Evolutionary conservation across 2,329 filamentous ascomycete genomes (phyloP).

Genomic region (Colletotrichum tropicale): DNA sequence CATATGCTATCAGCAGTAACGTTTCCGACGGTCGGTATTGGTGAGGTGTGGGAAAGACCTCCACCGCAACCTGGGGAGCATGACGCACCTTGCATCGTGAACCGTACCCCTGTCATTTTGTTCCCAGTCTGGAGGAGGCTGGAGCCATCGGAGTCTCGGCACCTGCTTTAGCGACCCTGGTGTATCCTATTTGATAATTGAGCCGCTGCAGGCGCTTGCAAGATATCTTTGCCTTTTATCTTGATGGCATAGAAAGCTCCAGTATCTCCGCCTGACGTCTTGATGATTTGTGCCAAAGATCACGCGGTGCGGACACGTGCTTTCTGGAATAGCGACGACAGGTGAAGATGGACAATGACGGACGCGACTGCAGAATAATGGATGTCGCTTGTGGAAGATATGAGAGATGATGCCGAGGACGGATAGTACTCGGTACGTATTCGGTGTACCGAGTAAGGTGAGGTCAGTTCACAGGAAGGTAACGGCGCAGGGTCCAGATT

Average conservation of each 20-base stretch:
- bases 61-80: conserved; percentile 13
- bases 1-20: background rate
- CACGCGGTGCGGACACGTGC: background rate
- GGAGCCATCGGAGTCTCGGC: conserved; percentile 1
- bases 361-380: background rate
- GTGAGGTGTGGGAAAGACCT: background rate
- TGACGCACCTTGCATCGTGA: conserved; percentile 10
- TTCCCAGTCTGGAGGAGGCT: background rate
- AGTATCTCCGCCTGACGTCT: background rate
- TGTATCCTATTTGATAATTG: background rate
- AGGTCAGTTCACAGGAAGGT: background rate
- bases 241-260: background rate
- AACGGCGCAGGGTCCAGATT: conserved; percentile 12
- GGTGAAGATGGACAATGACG: background rate
- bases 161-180: background rate
- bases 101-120: background rate
- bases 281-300: background rate
- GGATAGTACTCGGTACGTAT: background rate
- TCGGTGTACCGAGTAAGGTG: background rate
- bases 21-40: background rate
- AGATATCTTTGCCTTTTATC: background rate
- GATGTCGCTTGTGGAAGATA: background rate
- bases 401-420: conserved; percentile 5
- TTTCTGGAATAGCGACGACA: background rate
- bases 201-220: conserved; percentile 3